Evolutionary conservation across 1,139 yeast genomes (phyloP), one percentile per base, ranked within the genome.

Genomic region (Candida gigantensis): DNA sequence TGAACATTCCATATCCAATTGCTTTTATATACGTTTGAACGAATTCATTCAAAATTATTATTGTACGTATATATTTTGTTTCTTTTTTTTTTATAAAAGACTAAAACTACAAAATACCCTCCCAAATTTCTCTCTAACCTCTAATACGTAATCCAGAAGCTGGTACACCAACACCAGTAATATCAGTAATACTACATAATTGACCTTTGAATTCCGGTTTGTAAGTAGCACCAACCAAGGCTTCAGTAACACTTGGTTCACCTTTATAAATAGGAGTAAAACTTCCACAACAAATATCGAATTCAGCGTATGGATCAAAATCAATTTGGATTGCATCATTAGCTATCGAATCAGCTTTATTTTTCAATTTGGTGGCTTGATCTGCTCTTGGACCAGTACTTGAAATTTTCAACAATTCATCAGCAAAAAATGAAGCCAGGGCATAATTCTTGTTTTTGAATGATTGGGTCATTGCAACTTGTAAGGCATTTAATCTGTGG

Each of bases 381-480:
- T 89, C 96, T 13, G 95, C 92, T 58, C 89, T 81, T 30, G 90
- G 75, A 16, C 96, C 96, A 13, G 77, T 59, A 1, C 82, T 55
- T 36, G 79, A 76, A 38, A 88, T 71, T 50, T 78, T 74, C 55
- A 94, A 70, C 53, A 86, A 82, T 62, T 88, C 90, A 23, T 77
- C 72, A 1, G 98, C 98, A 70, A 94, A 94, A 55, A 81, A 81
- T 6, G 96, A 81, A 1, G 98, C 97, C 48, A 87, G 79, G 6
- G 90, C 84, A 64, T 65, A 90, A 64, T 94, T 92, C 62, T 89
- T 89, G 58, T 84, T 74, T 56, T 85, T 86, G 73, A 86, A 88
- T 24, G 94, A 80, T 65, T 87, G 95, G 35, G 86, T 80, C 95
- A 92, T 86, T 27, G 99, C 98, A 42, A 89, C 96, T 59, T 88